A percentile compares a stretch with the other conserved stretches of the same genome.
Evolutionary conservation across 2,329 filamentous ascomycete species (phyloP).

Genomic region (Claviceps sp.): DNA sequence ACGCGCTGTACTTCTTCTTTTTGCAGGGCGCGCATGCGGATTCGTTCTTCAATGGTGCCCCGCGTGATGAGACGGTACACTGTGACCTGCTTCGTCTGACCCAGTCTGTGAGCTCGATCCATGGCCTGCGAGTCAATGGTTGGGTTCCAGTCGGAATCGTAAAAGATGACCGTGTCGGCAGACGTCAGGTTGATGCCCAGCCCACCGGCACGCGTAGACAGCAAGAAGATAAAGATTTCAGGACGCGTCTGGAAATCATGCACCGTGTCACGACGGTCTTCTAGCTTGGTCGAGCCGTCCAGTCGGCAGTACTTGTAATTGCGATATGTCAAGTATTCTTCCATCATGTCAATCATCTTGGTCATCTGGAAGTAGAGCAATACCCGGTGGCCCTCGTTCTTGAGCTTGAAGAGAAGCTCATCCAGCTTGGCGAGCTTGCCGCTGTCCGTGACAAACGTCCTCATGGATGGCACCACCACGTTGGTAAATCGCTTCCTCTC

Average conservation of each 20-base stretch:
- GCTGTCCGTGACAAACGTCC: constrained; percentile 91
- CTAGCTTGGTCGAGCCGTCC: constrained; percentile 92
- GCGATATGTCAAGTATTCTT: constrained; percentile 95
- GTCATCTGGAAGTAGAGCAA: constrained; percentile 99
- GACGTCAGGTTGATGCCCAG: constrained; percentile 94
- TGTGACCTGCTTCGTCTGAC: constrained; percentile 89
- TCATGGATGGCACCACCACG: constrained; percentile 91
- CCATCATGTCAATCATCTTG: constrained; percentile 98
- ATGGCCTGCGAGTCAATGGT: constrained; percentile 98
- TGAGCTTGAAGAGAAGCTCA: constrained; percentile 73
- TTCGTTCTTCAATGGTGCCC: constrained; percentile 94
- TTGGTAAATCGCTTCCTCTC: constrained; percentile 77
- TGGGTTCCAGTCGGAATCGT: constrained; percentile 98
- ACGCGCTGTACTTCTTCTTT: constrained; percentile 98
- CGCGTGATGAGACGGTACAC: constrained; percentile 96
- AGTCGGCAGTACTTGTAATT: constrained; percentile 98
- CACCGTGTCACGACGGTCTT: constrained; percentile 92
- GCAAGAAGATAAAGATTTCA: constrained; percentile 92
- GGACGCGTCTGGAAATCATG: constrained; percentile 89
- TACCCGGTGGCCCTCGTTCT: constrained; percentile 84
- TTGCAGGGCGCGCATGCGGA: constrained; percentile 89
- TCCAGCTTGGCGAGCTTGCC: constrained; percentile 92
- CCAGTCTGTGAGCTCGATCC: constrained; percentile 95
- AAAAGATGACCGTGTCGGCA: constrained; percentile 98
- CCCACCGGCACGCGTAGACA: constrained; percentile 93